A percentile compares a stretch with the other conserved stretches of the same genome.
These are phyloP conservation scores for Fistulifera pelliculosa DNA, from an alignment of 108 stramenopile genomes.

Conservation along the genomic window DNA sequence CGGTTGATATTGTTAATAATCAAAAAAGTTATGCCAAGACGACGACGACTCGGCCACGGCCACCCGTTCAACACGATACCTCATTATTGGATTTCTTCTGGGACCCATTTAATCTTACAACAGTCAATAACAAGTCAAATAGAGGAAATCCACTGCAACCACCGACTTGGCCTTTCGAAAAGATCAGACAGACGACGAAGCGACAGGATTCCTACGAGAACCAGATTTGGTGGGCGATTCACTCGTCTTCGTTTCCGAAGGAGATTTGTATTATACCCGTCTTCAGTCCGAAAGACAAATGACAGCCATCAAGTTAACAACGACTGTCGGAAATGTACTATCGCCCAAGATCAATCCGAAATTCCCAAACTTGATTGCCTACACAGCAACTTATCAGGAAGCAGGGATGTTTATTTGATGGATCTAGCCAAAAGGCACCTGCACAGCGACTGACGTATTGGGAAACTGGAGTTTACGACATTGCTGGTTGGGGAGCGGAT, in stretches of 20 bases:
- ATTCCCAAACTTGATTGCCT: constrained; percentile 38
- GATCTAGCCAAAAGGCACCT: constrained; percentile 28
- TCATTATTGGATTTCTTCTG: too few species aligned
- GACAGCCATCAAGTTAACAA: constrained; percentile 48
- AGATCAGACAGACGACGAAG: not conserved
- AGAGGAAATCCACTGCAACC: too few species aligned
- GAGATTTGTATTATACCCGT: constrained; percentile 51
- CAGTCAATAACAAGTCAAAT: too few species aligned
- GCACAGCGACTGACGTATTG: constrained; percentile 43
- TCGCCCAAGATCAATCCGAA: constrained; percentile 45
- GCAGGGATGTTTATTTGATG: constrained; percentile 50
- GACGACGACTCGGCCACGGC: too few species aligned
- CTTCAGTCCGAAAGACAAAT: not conserved
- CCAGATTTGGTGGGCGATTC: constrained; percentile 42
- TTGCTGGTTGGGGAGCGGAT: constrained; percentile 37
- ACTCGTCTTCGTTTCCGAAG: constrained; percentile 57
- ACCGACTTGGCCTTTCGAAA: too few species aligned
- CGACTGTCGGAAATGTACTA: constrained; percentile 53
- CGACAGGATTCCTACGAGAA: constrained; percentile 35
- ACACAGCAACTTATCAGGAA: constrained; percentile 59
- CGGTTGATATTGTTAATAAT: too few species aligned
- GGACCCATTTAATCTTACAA: too few species aligned
- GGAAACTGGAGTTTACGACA: constrained; percentile 20
- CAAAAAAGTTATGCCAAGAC: too few species aligned
- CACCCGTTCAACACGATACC: too few species aligned